Percentiles rank a stretch among this genome's conserved stretches.
phyloP scores from a whole-genome alignment of 768 basidiomycete species.

The Paxillus involutus region DNA sequence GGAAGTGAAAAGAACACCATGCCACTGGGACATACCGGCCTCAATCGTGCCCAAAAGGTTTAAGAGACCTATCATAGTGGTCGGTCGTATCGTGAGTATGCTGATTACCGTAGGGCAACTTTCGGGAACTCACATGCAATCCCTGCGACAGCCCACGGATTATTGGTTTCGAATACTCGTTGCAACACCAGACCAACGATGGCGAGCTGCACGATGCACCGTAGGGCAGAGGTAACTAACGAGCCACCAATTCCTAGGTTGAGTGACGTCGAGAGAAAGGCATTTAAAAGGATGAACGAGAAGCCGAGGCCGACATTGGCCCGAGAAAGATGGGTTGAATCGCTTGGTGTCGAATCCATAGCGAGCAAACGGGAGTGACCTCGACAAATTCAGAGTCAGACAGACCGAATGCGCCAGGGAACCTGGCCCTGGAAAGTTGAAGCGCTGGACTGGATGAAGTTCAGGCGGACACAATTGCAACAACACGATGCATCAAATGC shows the following conservation, averaged over 20 bases:
- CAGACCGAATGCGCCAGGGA: neutral
- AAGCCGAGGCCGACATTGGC: conserved; percentile 75
- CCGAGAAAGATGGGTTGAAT: conserved; percentile 51
- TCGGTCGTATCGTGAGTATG: neutral
- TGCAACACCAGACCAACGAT: conserved; percentile 71
- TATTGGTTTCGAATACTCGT: conserved; percentile 72
- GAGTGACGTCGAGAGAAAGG: conserved; percentile 59
- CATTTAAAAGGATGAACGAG: conserved; percentile 73
- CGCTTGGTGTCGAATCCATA: conserved; percentile 32
- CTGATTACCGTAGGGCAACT: neutral
- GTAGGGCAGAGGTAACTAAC: conserved; percentile 64
- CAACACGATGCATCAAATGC: neutral
- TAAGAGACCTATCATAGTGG: conserved; percentile 48
- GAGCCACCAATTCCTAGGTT: conserved; percentile 69
- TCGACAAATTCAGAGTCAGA: neutral
- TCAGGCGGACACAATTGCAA: neutral
- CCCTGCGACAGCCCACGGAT: conserved; percentile 70
- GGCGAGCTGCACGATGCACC: conserved; percentile 79
- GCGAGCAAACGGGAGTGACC: neutral
- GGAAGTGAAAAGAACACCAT: neutral
- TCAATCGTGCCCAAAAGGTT: conserved; percentile 80
- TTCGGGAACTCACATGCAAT: conserved; percentile 61
- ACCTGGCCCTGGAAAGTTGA: neutral
- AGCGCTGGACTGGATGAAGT: neutral
- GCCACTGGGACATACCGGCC: conserved; percentile 48